Base-by-base conservation (phyloP, 305 asterid species). In the Caryopteris hybrid region DNA sequence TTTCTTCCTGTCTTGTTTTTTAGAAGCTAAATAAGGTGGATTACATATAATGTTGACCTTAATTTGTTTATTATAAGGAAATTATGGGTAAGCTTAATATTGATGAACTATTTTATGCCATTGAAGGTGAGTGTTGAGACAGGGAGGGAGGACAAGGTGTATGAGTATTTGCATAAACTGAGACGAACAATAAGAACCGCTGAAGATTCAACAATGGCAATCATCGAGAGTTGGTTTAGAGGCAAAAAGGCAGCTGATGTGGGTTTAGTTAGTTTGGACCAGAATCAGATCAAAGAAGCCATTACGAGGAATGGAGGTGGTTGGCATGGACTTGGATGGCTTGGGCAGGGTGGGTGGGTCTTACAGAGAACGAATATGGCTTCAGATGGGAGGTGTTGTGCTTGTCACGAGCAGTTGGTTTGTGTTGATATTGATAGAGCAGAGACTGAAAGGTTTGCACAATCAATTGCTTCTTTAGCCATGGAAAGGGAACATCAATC, bases 281-380 rank as follows among this genome's bases (percentile, higher is more conserved):
- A 23, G 64, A 78, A 64, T 72, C 81, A 69, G 76, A 79, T 87
- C 69, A 87, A 83, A 77, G 93, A 87, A 75, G 79, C 82, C 41
- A 55, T 78, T 52, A 16, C 70, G 38, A 80, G 59, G 73, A 87
- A 89, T 75, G 99, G 99, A 53, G 97, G 96, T 71, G 99, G 99
- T 59, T 91, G 97, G 96, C 97, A 94, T 72, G 97, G 99, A 58
- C 87, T 83, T 57, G 97, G 99, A 21, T 94, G 96, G 96, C 84
- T 88, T 61, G 95, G 97, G 48, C 66, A 70, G 80, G 99, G 99
- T 22, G 85, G 77, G 47, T 94, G 99, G 99, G 74, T 61, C 47
- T 70, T 78, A 54, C 77, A 59, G 66, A 87, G 83, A 71, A 76
- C 90, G 17, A 76, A 46, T 71, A 72, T 86, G 11, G 68, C 82